Conservation (phyloP, 1,139 yeast genomes). For the Barnettozyma hawaiiensis region DNA sequence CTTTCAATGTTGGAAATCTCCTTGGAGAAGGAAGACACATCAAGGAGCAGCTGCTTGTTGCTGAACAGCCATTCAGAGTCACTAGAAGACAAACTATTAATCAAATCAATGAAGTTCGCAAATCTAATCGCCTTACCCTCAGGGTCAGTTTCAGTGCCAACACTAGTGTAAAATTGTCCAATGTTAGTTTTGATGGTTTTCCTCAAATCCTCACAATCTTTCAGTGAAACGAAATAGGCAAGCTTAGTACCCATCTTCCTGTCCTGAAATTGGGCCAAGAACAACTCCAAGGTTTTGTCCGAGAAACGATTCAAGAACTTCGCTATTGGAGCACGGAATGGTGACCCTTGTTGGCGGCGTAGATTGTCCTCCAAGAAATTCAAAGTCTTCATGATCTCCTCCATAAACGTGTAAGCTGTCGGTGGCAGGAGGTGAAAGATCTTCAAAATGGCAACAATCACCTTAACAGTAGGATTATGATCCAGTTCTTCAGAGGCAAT, state of each 20-base stretch:
- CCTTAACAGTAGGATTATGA: constrained; percentile 74
- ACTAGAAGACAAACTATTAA: constrained; percentile 45
- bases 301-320: constrained; percentile 83
- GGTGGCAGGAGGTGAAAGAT: constrained; percentile 91
- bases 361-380: constrained; percentile 75
- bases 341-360: constrained; percentile 82
- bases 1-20: constrained; percentile 39
- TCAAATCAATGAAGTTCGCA: constrained; percentile 65
- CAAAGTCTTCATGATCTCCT: constrained; percentile 72
- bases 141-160: constrained; percentile 42
- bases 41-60: constrained; percentile 46
- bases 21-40: constrained; percentile 41
- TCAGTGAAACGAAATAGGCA: constrained; percentile 55
- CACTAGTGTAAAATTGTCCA: constrained; percentile 32
- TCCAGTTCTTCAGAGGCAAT: constrained; percentile 71
- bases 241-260: constrained; percentile 63
- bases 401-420: constrained; percentile 87
- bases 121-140: constrained; percentile 57
- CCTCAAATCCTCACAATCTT: constrained; percentile 55
- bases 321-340: constrained; percentile 88
- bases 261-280: constrained; percentile 59
- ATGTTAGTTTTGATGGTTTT: constrained; percentile 50
- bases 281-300: constrained; percentile 66
- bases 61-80: constrained; percentile 59
- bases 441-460: constrained; percentile 85